Evolutionary conservation across 352 stramenopile genomes (phyloP), one percentile per base, ranked within the genome.

Genomic region (Pythium oligandrum): DNA sequence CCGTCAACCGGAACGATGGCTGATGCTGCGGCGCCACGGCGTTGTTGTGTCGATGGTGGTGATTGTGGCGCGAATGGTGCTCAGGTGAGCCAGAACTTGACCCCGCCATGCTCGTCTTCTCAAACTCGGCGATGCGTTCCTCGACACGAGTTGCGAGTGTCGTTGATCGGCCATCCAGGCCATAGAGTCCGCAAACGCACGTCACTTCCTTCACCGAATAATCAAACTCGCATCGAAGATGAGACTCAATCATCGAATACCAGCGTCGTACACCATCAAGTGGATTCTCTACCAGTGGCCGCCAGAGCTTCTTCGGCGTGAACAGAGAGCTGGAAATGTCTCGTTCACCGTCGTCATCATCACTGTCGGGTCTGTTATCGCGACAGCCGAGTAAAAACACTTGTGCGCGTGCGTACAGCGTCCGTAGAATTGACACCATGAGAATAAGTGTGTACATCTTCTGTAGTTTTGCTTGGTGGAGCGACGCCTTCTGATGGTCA

Each of bases 371-470:
- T 35, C 30, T 43, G 7, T 44, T 51, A 26, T 64, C 57, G 51
- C 62, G 49, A 38, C 69, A 83, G 2, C 57, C 75, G 32, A 68
- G 67, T 2, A 91, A 58, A 37, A 89, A 85, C 33, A 79, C 62
- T 49, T 78, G 78, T 9, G 73, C 82, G 39, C 72, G 68, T 4
- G 78, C 82, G 55, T 90, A 84, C 11, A 90, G 55, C 5, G 83
- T 91, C 3, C 83, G 75, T 11, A 93, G 63, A 12, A 93, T 72
- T 3, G 82, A 89, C 11, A 90, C 81, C 73, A 93, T 86, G 2
- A 91, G 60, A 57, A 93, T 88, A 0, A 88, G 56, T 32, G 76
- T 83, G 67, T 93, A 93, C 78, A 93, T 87, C 63, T 87, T 86
- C 39, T 78, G 79, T 44, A 88, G 68, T 51, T 88, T 86, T 39